Evolutionary conservation across 1,284 basidiomycete genomes (phyloP), one percentile per base, ranked within the genome.

Genomic region (Coriolopsis trogii): DNA sequence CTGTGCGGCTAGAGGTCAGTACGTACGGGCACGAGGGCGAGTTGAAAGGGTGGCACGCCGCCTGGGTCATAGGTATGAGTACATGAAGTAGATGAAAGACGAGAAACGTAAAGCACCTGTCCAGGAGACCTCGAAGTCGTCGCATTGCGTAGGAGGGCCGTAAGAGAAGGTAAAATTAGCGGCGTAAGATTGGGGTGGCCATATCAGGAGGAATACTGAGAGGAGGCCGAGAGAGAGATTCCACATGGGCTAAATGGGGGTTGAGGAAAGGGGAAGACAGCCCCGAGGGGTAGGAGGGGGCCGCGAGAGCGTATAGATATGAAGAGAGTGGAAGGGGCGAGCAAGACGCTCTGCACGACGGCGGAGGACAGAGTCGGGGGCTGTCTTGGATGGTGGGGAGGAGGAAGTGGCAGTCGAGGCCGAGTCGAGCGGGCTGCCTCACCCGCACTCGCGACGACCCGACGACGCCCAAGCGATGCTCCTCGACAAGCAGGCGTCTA

Each of bases 21-120:
- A 71, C 83, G 51, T 66, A 89, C 87, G 31, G 85, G 86, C 50
- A 76, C 69, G 29, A 91, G 55, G 21, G 77, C 62, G 28, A 90
- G 70, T 49, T 74, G 62, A 61, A 83, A 90, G 5, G 89, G 89
- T 31, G 79, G 67, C 7, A 68, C 73, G 20, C 87, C 89, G 53
- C 85, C 88, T 87, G 53, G 34, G 46, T 46, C 45, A 39, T 5
- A 16, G n/a, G 15, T 50, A 15, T 26, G 46, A 46, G 38, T 8
- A 44, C 9, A 13, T 4, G 13, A 23, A 29, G 16, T 20, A 30
- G 25, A 43, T 13, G 46, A 44, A 28, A 4, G 26, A 13, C 6
- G 15, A 29, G 13, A 24, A 24, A 28, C 6, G 20, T 18, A 29
- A 65, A 74, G 62, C 60, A 87, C 88, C 87, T 55, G 74, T 73